Evolutionary conservation across 805 yeast genomes (phyloP).

Genomic region (Cyberlindnera suaveolens): DNA sequence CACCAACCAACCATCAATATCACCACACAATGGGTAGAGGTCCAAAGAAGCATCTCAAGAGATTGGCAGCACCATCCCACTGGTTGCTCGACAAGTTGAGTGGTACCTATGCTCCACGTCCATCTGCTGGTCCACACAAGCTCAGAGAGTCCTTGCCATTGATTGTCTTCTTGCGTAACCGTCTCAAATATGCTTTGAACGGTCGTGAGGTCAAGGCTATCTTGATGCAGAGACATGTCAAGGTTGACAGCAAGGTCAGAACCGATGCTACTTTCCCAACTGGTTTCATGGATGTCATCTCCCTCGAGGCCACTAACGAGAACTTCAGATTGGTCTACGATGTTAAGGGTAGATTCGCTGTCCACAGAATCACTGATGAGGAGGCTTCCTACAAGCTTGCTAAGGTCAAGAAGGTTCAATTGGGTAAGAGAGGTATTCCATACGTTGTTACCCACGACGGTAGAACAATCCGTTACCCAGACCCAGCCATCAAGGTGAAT

Average conservation of each 20-base stretch:
- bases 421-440: conserved; percentile 98
- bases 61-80: conserved; percentile 99
- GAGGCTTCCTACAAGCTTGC: conserved; percentile 98
- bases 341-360: conserved; percentile 98
- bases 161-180: conserved; percentile 95
- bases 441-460: conserved; percentile 99
- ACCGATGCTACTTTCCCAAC: conserved; percentile 98
- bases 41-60: conserved; percentile 94
- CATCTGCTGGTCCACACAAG: conserved; percentile 99
- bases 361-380: conserved; percentile 98
- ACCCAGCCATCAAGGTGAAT: conserved; percentile 93
- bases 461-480: conserved; percentile 99
- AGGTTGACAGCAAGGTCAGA: conserved; percentile 99
- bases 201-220: conserved; percentile 99
- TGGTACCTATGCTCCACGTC: conserved; percentile 99
- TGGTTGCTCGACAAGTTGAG: conserved; percentile 99
- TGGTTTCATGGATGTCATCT: conserved; percentile 98
- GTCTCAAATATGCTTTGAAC: conserved; percentile 97
- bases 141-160: conserved; percentile 97
- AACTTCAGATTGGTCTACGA: conserved; percentile 99
- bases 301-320: conserved; percentile 97
- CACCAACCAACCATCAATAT: conserved; percentile 4
- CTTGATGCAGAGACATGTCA: conserved; percentile 96
- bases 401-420: conserved; percentile 96
- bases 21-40: conserved; percentile 27